phyloP scores from a whole-genome alignment of 371 early-diverging fungal species.

The Nematocida sp. region DNA sequence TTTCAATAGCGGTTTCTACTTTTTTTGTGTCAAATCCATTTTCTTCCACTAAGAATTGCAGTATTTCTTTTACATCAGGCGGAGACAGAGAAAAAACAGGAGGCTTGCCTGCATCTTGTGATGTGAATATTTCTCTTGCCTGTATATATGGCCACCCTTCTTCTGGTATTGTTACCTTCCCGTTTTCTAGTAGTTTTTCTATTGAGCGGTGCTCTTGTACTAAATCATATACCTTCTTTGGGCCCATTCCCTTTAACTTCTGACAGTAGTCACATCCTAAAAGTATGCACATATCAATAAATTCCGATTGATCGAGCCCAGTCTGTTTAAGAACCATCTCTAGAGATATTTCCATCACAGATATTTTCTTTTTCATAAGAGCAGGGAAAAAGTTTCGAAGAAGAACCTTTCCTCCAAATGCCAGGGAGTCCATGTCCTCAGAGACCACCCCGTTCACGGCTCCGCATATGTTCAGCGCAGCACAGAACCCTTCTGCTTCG shows the following conservation, averaged over 20 bases:
- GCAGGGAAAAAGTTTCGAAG: constrained; percentile 89
- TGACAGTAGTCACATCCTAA: constrained; percentile 98
- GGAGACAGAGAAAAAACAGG: constrained; percentile 75
- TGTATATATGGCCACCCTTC: constrained; percentile 83
- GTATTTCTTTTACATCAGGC: constrained; percentile 82
- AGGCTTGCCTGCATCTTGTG: constrained; percentile 72
- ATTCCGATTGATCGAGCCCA: constrained; percentile 77
- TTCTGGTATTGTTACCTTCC: constrained; percentile 71
- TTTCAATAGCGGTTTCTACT: constrained; percentile 75
- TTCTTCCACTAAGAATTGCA: constrained; percentile 82
- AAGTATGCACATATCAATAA: constrained; percentile 95
- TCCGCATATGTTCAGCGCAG: constrained; percentile 81
- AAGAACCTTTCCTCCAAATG: constrained; percentile 85
- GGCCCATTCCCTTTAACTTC: constrained; percentile 89
- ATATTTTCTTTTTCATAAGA: constrained; percentile 79
- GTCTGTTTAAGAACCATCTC: constrained; percentile 80
- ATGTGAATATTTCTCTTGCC: constrained; percentile 85
- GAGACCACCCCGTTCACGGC: constrained; percentile 90
- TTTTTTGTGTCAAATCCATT: constrained; percentile 93
- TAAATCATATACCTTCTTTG: constrained; percentile 77
- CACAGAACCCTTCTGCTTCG: constrained; percentile 99
- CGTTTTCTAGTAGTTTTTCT: constrained; percentile 77
- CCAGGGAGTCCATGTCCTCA: constrained; percentile 99
- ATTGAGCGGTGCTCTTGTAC: constrained; percentile 83
- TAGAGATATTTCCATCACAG: constrained; percentile 83